phyloP scores from a whole-genome alignment of 1,284 basidiomycete species.

The Ganoderma sinense region DNA sequence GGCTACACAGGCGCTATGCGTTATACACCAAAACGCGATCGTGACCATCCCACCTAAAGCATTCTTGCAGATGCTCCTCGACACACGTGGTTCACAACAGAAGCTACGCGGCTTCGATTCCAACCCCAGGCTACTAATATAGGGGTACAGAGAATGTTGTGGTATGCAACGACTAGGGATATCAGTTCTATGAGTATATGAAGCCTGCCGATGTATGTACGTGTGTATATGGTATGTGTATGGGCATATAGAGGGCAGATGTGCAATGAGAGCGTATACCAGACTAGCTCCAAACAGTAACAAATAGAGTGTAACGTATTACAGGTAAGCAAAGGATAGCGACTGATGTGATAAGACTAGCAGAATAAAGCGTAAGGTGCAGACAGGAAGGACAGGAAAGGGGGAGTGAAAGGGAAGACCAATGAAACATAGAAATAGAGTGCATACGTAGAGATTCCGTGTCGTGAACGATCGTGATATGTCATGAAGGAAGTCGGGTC shows the following conservation, averaged over 20 bases:
- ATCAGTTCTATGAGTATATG: slow-evolving; percentile 37
- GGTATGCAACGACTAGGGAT: slow-evolving; percentile 38
- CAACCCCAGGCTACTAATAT: slow-evolving; percentile 32
- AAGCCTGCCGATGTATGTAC: slow-evolving; percentile 18
- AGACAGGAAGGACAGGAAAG: slow-evolving; percentile 6
- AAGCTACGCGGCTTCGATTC: slow-evolving; percentile 20
- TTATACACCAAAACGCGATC: neutral
- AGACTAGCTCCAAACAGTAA: slow-evolving; percentile 16
- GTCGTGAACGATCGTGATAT: slow-evolving; percentile 28
- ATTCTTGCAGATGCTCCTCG: neutral
- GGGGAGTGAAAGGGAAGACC: neutral
- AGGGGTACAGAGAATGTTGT: slow-evolving; percentile 29
- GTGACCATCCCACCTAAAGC: neutral
- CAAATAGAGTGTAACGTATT: slow-evolving; percentile 9
- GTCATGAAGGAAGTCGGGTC: slow-evolving; percentile 53
- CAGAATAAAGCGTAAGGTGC: slow-evolving; percentile 9
- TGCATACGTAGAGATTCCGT: slow-evolving; percentile 4
- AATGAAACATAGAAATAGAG: slow-evolving; percentile 16
- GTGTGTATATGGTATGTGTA: slow-evolving; percentile 29
- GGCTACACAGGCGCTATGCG: neutral
- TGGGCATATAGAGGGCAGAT: slow-evolving; percentile 30
- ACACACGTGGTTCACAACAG: slow-evolving; percentile 10
- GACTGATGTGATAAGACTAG: slow-evolving; percentile 18
- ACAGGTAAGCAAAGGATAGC: slow-evolving; percentile 27
- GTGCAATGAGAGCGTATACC: slow-evolving; percentile 20